Percentiles rank a stretch among this genome's conserved stretches.
phyloP scores from a whole-genome alignment of 345 rosid genomes.

The Sisymbrium altissimum region DNA sequence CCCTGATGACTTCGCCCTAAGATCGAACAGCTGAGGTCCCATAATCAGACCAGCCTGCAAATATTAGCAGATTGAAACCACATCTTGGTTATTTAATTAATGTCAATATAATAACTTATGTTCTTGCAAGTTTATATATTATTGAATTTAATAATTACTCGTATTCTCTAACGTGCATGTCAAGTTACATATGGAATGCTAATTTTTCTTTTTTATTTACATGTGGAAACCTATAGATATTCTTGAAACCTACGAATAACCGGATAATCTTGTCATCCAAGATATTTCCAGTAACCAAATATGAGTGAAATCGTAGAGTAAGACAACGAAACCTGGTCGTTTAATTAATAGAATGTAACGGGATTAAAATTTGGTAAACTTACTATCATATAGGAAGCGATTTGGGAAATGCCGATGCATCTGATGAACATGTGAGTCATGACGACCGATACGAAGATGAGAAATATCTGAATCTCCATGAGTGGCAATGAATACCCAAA shows the following conservation, averaged over 20 bases:
- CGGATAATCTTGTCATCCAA: too few relatives aligned
- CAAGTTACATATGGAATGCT: neutral
- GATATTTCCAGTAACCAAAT: too few relatives aligned
- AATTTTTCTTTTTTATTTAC: too few relatives aligned
- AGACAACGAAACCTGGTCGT: too few relatives aligned
- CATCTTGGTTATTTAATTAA: too few relatives aligned
- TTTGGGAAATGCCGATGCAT: constrained; percentile 17
- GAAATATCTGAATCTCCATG: constrained; percentile 20
- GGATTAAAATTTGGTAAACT: too few relatives aligned
- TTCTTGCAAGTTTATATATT: neutral
- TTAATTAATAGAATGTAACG: too few relatives aligned
- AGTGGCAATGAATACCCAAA: constrained; percentile 27
- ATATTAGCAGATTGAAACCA: neutral
- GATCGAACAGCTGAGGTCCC: constrained; percentile 19
- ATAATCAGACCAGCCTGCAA: constrained; percentile 31
- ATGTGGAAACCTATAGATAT: too few relatives aligned
- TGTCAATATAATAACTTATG: neutral
- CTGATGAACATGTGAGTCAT: constrained; percentile 22
- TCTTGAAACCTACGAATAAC: too few relatives aligned
- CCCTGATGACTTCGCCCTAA: neutral
- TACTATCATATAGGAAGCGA: constrained; percentile 17
- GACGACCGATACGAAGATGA: neutral
- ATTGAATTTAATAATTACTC: neutral
- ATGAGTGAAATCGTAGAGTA: too few relatives aligned
- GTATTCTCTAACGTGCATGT: neutral